A percentile compares a stretch with the other conserved stretches of the same genome.
These are phyloP conservation scores for Boletus speciosus DNA, from an alignment of 768 basidiomycete genomes.

Conservation along the genomic window DNA sequence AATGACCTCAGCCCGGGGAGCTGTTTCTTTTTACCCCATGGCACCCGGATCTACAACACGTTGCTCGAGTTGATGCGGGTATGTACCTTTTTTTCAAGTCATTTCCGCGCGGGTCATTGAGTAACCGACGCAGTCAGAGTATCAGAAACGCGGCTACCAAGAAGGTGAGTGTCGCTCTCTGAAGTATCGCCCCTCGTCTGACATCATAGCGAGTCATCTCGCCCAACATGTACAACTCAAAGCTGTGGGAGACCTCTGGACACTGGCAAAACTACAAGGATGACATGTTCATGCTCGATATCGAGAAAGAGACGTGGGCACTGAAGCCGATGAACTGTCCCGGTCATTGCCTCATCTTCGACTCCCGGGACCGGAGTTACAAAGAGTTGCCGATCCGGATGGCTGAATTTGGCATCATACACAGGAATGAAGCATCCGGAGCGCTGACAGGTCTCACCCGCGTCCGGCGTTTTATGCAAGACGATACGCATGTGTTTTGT, in stretches of 20 bases:
- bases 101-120: constrained; percentile 5
- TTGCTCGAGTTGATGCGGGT: constrained; percentile 89
- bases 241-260: constrained; percentile 97
- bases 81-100: constrained; percentile 29
- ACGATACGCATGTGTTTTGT: constrained; percentile 98
- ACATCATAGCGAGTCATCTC: constrained; percentile 69
- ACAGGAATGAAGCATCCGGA: constrained; percentile 94
- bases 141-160: constrained; percentile 92
- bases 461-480: constrained; percentile 93
- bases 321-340: constrained; percentile 99
- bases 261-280: constrained; percentile 99
- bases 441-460: constrained; percentile 90
- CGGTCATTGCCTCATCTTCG: constrained; percentile 94
- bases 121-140: constrained; percentile 60
- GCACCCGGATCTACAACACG: constrained; percentile 94
- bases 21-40: constrained; percentile 96
- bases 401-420: constrained; percentile 98
- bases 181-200: not conserved
- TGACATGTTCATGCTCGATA: constrained; percentile 92
- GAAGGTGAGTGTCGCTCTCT: constrained; percentile 53
- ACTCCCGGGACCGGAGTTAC: constrained; percentile 89
- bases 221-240: constrained; percentile 95
- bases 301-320: constrained; percentile 95
- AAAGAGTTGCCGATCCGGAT: constrained; percentile 94
- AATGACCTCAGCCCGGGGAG: constrained; percentile 94